Evolutionary conservation across 129 eudicot genomes (phyloP), one percentile per base, ranked within the genome.

Genomic region (Lonicera japonica): DNA sequence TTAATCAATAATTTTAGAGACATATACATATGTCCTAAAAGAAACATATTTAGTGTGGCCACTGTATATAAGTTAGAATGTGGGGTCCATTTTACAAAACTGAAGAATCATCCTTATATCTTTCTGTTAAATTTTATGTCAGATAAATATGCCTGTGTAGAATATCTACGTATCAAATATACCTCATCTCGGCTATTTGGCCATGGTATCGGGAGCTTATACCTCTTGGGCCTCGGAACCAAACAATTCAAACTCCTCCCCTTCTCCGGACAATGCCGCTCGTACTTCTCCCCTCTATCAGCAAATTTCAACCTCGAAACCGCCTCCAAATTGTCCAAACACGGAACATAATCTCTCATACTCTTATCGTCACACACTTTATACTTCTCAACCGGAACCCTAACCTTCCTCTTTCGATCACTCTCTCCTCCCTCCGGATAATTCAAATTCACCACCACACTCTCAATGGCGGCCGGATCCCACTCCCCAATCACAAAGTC

Each of bases 141-240:
- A n/a, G n/a, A n/a, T n/a, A n/a, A n/a, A n/a, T n/a, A n/a, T n/a
- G n/a, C n/a, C n/a, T n/a, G n/a, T n/a, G n/a, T n/a, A n/a, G n/a
- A n/a, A n/a, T n/a, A n/a, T n/a, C n/a, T n/a, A n/a, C n/a, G n/a
- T n/a, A n/a, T n/a, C n/a, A n/a, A n/a, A n/a, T 0, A 11, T 71
- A 86, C 97, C 95, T 89, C 86, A 56, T 89, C 78, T 14, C 90
- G 72, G 70, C 97, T 89, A 55, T 70, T 66, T 0, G 97, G 97
- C 97, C 97, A 89, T 2, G 91, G 84, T 56, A 86, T 80, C 43
- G 73, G 88, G 63, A 55, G 21, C 73, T 85, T 85, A 61, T 89
- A 89, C 0, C 75, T 78, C 67, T 82, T 86, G 8, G 97, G 97
- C 83, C 77, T 59, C 14, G 95, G 97, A 62, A 89, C 86, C 72